A percentile compares a stretch with the other conserved stretches of the same genome.
Conservation (phyloP, 164 flowering plant genomes). For the Taxillus chinensis region DNA sequence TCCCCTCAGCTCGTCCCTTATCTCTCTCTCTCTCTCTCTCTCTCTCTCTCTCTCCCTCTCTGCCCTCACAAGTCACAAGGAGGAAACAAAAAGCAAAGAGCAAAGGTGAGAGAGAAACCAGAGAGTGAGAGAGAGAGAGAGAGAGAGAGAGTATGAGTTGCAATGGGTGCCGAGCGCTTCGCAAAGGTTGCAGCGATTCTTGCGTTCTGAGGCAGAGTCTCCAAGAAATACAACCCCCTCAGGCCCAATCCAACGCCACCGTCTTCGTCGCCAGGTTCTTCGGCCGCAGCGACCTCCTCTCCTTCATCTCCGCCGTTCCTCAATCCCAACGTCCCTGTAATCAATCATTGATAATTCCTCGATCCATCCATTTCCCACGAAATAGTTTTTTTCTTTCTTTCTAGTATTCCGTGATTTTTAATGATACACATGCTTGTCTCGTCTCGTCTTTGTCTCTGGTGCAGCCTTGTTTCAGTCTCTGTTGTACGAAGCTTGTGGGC, state of each 20-base stretch:
- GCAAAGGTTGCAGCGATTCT: neutral
- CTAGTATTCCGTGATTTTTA: too few species aligned
- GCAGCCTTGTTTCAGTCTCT: neutral
- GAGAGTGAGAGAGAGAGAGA: neutral
- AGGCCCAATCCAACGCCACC: slow-evolving; percentile 1
- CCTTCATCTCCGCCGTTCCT: neutral
- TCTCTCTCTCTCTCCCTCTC: too few species aligned
- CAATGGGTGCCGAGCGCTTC: neutral
- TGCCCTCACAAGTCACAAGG: too few species aligned
- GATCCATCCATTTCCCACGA: too few species aligned
- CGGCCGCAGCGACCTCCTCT: neutral
- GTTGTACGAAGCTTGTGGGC: neutral
- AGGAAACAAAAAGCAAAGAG: too few species aligned
- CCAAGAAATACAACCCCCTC: neutral
- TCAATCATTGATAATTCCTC: too few species aligned
- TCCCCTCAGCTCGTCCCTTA: too few species aligned
- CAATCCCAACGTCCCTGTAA: neutral
- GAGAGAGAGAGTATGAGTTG: neutral
- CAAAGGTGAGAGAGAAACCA: neutral
- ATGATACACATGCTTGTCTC: too few species aligned
- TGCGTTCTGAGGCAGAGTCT: neutral
- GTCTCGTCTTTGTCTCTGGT: neutral
- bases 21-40: too few species aligned
- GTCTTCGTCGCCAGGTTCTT: neutral
- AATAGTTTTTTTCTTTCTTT: too few species aligned